These are phyloP conservation scores for Carex cristatella DNA, from an alignment of 176 grass and related monocot species.

Conservation along the genomic window DNA sequence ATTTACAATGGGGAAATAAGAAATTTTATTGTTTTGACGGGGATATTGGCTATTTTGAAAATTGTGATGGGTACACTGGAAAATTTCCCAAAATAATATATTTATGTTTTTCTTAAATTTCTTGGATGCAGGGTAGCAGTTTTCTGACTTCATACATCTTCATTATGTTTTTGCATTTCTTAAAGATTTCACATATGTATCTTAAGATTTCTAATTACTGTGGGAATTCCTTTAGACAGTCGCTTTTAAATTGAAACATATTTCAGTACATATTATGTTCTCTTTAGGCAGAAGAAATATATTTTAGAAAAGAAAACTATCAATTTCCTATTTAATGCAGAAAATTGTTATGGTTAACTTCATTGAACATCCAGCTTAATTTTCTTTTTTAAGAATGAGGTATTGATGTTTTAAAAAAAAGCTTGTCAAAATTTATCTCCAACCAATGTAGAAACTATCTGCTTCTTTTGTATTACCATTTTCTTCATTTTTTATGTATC, in stretches of 20 bases:
- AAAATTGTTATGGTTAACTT: not conserved
- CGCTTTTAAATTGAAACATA: not conserved
- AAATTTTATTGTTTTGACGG: no score
- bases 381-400: not conserved
- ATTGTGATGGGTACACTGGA: no score
- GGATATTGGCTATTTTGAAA: no score
- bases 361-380: not conserved
- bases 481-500: not conserved
- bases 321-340: not conserved
- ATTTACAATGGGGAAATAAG: no score
- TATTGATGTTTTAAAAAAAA: not conserved
- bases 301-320: not conserved
- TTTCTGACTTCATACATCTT: not conserved
- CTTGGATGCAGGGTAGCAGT: not conserved
- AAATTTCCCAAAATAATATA: not conserved
- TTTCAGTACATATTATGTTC: not conserved
- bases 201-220: not conserved
- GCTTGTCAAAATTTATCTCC: not conserved
- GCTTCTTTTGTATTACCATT: not conserved
- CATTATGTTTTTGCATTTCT: not conserved
- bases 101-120: not conserved
- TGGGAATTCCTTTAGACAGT: not conserved
- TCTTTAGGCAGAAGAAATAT: not conserved
- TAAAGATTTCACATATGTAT: not conserved
- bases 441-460: not conserved